Base-by-base conservation (phyloP, 129 eudicot species). In the Silybum marianum region DNA sequence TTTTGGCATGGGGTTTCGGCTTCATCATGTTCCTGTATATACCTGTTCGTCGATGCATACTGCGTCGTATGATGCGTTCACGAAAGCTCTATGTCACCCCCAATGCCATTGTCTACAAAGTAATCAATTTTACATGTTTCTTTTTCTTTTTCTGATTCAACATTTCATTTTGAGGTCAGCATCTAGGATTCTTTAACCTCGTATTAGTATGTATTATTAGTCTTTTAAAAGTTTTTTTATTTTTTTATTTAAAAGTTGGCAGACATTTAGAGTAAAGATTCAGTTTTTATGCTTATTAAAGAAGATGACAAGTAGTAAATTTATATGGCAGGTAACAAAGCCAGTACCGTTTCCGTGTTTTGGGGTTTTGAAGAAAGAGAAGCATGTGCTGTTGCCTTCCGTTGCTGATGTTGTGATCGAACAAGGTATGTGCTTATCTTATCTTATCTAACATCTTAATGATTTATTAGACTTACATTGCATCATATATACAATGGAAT, bases 1-100 rank as follows among this genome's bases (percentile, higher is more conserved):
- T 90, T 74, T 86, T 93, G 63, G 98, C 96, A 18, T 93, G 98
- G 98, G 98, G 98, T 16, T 80, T 89, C 22, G 98, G 98, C 46
- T 24, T 90, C 19, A 65, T 90, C 60, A 89, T 93, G 98, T 42
- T 93, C 39, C 44, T 90, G 2, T 93, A 89, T 82, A 67, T 90
- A 62, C 95, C 94, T 2, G 62, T 90, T n/a, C 88, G 93, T 60
- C 82, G 97, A 24, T 88, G 87, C 75, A 58, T 91, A 16, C 78
- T 89, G 72, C 91, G 88, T 16, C 85, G 80, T 38, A 91, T 80
- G 32, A 77, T 88, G 46, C 92, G 89, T 14, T 93, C 97, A 28
- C 80, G 91, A 18, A 82, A 81, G 77, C 94, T 91, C 75, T 93
- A 89, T 80, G 69, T 93, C 84, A 93, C 98, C 54, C 86, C 88